Evolutionary conservation across 2,329 filamentous ascomycete species (phyloP), one percentile per base, ranked within the genome.

Genomic region (Aspergillus viridinutans): DNA sequence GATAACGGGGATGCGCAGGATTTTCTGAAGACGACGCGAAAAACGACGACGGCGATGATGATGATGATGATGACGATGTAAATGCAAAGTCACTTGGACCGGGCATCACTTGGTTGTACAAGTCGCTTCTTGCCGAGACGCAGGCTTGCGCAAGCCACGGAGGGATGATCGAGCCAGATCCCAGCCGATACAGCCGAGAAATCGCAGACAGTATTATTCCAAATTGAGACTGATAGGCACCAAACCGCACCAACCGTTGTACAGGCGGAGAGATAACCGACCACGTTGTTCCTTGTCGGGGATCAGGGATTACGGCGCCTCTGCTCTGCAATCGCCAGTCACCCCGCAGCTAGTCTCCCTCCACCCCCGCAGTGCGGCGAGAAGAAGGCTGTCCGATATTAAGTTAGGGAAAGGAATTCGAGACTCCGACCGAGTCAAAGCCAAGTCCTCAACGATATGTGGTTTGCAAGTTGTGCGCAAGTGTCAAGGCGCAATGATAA

Each of bases 311-410:
- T 58, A 61, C 58, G 57, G 58, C 57, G 10, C 21, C 40, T 21
- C 12, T 12, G 21, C n/a, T 53, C 59, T 61, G 59, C 58, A 64
- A 54, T 55, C 51, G 56, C 57, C 43, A 54, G 56, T 53, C 59
- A 63, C 61, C 61, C 62, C 61, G 61, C 63, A 64, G 58, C 55
- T 53, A 54, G 54, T 55, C 54, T 58, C 55, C 58, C 56, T 55
- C 58, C 56, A 61, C 63, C 60, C 61, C 59, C 58, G 56, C 58
- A 52, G 52, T 23, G 54, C 6, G 32, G 49, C 50, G 25, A n/a
- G 28, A 38, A 42, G 48, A 38, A 54, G 40, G 51, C 28, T 35
- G 26, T 20, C 50, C 28, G 25, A 45, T 32, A 40, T 45, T 26
- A 12, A 7, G 14, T 4, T 47, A 47, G 43, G 14, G 23, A 1